Evolutionary conservation across 805 yeast species (phyloP).

Genomic region (Metschnikowia colocasiae): DNA sequence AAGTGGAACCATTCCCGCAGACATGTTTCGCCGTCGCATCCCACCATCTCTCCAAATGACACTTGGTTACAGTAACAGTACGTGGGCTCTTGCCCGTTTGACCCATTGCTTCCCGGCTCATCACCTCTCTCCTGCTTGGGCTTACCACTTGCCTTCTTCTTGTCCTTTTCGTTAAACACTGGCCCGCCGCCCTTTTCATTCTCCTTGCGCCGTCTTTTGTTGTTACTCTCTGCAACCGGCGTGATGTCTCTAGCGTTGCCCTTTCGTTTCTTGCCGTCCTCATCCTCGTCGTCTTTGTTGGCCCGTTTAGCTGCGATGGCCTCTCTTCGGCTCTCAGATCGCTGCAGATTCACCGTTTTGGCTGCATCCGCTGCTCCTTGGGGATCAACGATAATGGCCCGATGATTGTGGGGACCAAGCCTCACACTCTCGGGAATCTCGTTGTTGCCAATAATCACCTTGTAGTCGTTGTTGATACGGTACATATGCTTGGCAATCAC

Average conservation of each 20-base stretch:
- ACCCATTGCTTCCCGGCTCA: constrained; percentile 8
- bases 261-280: constrained; percentile 18
- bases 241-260: constrained; percentile 21
- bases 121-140: constrained; percentile 20
- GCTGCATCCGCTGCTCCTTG: constrained; percentile 43
- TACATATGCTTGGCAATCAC: constrained; percentile 62
- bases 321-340: constrained; percentile 85
- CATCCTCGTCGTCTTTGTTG: constrained; percentile 36
- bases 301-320: constrained; percentile 89
- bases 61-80: constrained; percentile 97
- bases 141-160: constrained; percentile 22
- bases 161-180: constrained; percentile 9
- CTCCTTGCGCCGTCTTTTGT: constrained; percentile 14
- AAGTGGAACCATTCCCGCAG: constrained; percentile 94
- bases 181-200: constrained; percentile 12
- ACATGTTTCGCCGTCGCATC: constrained; percentile 93
- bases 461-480: constrained; percentile 78
- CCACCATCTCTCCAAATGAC: constrained; percentile 98
- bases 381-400: constrained; percentile 74
- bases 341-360: constrained; percentile 65
- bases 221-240: constrained; percentile 17
- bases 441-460: constrained; percentile 59
- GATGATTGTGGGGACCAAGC: constrained; percentile 79
- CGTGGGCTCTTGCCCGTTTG: constrained; percentile 56
- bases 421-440: constrained; percentile 82